Evolutionary conservation across 1,139 yeast genomes (phyloP).

Genomic region (Geotrichum klebahnii): DNA sequence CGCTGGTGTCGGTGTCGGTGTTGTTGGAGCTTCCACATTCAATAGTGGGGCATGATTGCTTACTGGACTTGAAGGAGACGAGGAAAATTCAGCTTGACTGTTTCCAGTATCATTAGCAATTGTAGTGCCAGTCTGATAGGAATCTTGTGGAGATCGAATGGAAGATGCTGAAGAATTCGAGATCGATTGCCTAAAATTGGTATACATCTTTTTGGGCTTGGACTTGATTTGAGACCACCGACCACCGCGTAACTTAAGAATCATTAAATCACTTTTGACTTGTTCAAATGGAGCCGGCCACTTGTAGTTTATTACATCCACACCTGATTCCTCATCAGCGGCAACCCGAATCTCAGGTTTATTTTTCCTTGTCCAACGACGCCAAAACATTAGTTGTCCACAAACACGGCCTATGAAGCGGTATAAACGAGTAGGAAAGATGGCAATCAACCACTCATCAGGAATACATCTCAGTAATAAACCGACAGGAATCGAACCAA

Average conservation of each 20-base stretch:
- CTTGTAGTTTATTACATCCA: conserved; percentile 27
- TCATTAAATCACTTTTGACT: conserved; percentile 40
- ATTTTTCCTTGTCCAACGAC: conserved; percentile 15
- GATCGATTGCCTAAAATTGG: conserved; percentile 32
- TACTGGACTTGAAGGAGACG: neutral
- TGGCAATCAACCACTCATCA: conserved; percentile 63
- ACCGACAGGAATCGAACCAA: conserved; percentile 79
- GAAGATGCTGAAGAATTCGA: conserved; percentile 23
- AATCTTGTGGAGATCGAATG: conserved; percentile 20
- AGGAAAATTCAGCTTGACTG: neutral
- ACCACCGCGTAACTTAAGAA: conserved; percentile 43
- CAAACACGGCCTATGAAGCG: conserved; percentile 33
- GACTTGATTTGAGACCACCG: conserved; percentile 38
- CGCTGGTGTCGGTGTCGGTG: conserved; percentile 17
- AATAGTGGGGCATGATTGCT: neutral
- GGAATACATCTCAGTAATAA: conserved; percentile 72
- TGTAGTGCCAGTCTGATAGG: conserved; percentile 7
- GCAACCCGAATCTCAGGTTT: conserved; percentile 10
- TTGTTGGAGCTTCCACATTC: conserved; percentile 1
- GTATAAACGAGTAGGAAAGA: conserved; percentile 65
- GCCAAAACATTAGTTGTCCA: conserved; percentile 15
- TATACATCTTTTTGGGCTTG: conserved; percentile 33
- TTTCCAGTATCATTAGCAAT: neutral
- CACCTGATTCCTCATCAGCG: conserved; percentile 23
- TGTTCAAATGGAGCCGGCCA: conserved; percentile 45